Evolutionary conservation across 148 eudicot species (phyloP).

Genomic region (Polygonum maritimum): DNA sequence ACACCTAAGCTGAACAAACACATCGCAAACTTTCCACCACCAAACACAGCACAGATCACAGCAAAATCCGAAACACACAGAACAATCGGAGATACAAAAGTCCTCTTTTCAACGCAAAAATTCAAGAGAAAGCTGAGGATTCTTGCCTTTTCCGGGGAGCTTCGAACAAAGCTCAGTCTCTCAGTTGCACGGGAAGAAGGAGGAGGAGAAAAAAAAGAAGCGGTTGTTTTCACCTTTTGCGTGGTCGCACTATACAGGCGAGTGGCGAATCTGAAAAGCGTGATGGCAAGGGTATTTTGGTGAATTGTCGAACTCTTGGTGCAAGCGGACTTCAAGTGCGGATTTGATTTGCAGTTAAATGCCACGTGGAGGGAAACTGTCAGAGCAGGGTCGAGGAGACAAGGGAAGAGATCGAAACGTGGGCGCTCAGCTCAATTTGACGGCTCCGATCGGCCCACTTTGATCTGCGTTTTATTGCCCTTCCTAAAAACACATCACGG

Average conservation of each 20-base stretch:
- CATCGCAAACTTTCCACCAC: not conserved
- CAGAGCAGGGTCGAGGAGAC: not conserved
- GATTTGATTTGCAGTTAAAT: slow-evolving; percentile 35
- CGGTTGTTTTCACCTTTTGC: slow-evolving; percentile 1
- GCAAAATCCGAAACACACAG: not conserved
- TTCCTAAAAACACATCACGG: not conserved
- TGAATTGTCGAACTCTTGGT: not conserved
- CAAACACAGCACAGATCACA: not conserved
- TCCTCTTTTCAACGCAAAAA: not conserved
- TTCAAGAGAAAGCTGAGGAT: not conserved
- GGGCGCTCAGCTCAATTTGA: not conserved
- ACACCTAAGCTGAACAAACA: not conserved
- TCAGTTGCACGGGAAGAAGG: not conserved
- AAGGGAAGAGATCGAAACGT: not conserved
- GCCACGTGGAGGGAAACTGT: slow-evolving; percentile 1
- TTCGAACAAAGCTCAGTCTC: not conserved
- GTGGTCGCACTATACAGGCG: not conserved
- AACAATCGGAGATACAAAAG: not conserved
- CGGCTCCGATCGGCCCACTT: not conserved
- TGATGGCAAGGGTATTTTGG: not conserved
- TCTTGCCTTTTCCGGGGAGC: not conserved
- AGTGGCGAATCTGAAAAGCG: not conserved
- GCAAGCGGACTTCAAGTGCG: slow-evolving; percentile 41
- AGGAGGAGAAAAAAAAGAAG: not conserved
- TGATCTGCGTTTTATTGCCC: not conserved